phyloP scores from a whole-genome alignment of 331 rosid species.

The Erythrophleum ivorense region DNA sequence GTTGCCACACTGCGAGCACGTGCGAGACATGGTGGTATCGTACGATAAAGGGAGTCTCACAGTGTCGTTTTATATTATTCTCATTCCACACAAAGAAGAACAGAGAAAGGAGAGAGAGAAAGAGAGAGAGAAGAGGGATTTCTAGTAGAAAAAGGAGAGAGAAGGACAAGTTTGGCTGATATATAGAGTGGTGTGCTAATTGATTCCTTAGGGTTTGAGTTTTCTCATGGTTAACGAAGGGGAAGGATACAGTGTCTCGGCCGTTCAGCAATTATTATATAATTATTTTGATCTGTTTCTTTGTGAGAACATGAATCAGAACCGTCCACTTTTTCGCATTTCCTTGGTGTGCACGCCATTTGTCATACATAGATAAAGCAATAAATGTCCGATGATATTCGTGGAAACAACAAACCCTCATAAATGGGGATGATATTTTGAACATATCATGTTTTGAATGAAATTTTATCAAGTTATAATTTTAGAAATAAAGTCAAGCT shows the following conservation, averaged over 20 bases:
- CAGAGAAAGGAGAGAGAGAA: neutral
- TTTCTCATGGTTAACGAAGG: conserved; percentile 24
- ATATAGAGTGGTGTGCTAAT: conserved; percentile 1
- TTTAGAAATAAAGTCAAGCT: neutral
- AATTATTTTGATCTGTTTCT: conserved; percentile 7
- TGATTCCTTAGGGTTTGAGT: conserved; percentile 38
- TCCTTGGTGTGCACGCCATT: conserved; percentile 40
- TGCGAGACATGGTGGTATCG: conserved; percentile 65
- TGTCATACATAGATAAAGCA: conserved; percentile 33
- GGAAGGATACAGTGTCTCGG: conserved; percentile 31
- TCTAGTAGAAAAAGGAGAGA: conserved; percentile 20
- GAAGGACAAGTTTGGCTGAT: neutral
- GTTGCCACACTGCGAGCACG: conserved; percentile 91
- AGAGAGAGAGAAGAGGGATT: neutral
- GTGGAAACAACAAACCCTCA: conserved; percentile 5
- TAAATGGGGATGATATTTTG: neutral
- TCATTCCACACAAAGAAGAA: conserved; percentile 18
- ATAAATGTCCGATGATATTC: conserved; percentile 31
- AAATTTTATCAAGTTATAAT: neutral
- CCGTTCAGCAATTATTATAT: neutral
- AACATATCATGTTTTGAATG: neutral
- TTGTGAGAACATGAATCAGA: conserved; percentile 27
- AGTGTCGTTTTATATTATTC: neutral
- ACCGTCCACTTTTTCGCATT: conserved; percentile 42
- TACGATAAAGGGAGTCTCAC: neutral